These are phyloP conservation scores for Penicillium desertorum DNA, from an alignment of 495 filamentous ascomycete genomes.

Conservation along the genomic window DNA sequence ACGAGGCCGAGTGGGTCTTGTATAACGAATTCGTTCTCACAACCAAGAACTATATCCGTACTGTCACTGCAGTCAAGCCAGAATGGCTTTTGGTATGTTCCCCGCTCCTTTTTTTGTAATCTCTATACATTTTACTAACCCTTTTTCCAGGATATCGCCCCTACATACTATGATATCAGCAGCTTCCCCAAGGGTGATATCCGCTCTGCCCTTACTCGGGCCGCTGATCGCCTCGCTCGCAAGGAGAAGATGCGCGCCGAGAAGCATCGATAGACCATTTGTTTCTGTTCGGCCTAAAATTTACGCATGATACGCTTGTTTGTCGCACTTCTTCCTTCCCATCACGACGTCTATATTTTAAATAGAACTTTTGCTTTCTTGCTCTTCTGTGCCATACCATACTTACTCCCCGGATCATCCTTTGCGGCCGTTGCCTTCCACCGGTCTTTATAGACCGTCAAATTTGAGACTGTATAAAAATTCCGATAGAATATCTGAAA, in stretches of 20 bases:
- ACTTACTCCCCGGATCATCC: background rate
- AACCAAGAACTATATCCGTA: slow-evolving; percentile 84
- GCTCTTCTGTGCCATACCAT: background rate
- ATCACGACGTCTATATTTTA: slow-evolving; percentile 5
- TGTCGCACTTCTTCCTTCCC: slow-evolving; percentile 2
- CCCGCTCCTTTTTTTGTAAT: background rate
- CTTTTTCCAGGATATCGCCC: slow-evolving; percentile 72
- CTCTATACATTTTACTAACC: slow-evolving; percentile 23
- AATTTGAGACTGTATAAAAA: background rate
- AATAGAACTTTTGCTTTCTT: slow-evolving; percentile 9
- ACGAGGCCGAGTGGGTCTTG: slow-evolving; percentile 92
- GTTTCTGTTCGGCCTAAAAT: slow-evolving; percentile 14
- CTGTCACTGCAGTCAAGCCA: slow-evolving; percentile 59
- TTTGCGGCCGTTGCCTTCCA: background rate
- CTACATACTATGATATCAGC: slow-evolving; percentile 84
- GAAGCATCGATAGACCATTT: slow-evolving; percentile 33
- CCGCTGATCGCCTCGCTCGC: slow-evolving; percentile 71
- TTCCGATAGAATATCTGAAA: background rate
- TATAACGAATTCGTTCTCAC: slow-evolving; percentile 99
- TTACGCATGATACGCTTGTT: slow-evolving; percentile 20
- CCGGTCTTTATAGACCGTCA: background rate
- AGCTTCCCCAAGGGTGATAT: slow-evolving; percentile 85
- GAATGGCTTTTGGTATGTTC: slow-evolving; percentile 82
- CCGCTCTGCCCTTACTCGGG: slow-evolving; percentile 68
- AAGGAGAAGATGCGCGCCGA: slow-evolving; percentile 62